A percentile compares a stretch with the other conserved stretches of the same genome.
These are phyloP conservation scores for Penicillium nucicola DNA, from an alignment of 495 filamentous ascomycete species.

Conservation along the genomic window DNA sequence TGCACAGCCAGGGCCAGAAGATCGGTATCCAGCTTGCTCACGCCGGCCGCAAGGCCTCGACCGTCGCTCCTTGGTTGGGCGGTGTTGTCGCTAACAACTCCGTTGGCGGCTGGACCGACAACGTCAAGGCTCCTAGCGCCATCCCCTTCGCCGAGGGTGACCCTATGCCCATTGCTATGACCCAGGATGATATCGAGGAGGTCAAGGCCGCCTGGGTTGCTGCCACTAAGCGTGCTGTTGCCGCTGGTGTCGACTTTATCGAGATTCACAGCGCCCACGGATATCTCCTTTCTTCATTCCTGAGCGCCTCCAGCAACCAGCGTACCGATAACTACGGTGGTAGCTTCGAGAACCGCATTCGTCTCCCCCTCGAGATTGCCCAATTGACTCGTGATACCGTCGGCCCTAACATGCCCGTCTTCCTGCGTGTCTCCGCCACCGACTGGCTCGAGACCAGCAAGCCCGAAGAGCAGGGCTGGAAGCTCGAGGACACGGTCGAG, in stretches of 20 bases:
- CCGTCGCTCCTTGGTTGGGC: conserved; percentile 62
- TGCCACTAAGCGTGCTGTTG: conserved; percentile 52
- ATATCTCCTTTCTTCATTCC: conserved; percentile 63
- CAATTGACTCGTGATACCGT: conserved; percentile 54
- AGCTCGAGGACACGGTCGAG: conserved; percentile 49
- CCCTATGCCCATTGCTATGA: conserved; percentile 53
- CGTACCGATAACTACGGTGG: conserved; percentile 67
- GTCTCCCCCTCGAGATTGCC: conserved; percentile 57
- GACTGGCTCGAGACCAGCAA: conserved; percentile 57
- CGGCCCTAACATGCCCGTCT: conserved; percentile 59
- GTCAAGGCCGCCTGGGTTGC: conserved; percentile 56
- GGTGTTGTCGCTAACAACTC: conserved; percentile 51
- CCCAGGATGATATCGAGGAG: conserved; percentile 51
- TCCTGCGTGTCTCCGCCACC: conserved; percentile 59
- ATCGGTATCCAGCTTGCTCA: conserved; percentile 75
- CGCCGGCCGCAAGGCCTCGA: conserved; percentile 71
- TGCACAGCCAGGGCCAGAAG: conserved; percentile 67
- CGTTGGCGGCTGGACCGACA: conserved; percentile 60
- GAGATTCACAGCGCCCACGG: conserved; percentile 62
- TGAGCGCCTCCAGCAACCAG: conserved; percentile 60
- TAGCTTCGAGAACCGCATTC: conserved; percentile 60
- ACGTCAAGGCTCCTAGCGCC: conserved; percentile 53
- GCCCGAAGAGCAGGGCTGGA: conserved; percentile 54
- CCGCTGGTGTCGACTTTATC: conserved; percentile 57
- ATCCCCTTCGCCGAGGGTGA: conserved; percentile 52